Conservation (phyloP, 352 stramenopile species). For the Phytophthora europaea region DNA sequence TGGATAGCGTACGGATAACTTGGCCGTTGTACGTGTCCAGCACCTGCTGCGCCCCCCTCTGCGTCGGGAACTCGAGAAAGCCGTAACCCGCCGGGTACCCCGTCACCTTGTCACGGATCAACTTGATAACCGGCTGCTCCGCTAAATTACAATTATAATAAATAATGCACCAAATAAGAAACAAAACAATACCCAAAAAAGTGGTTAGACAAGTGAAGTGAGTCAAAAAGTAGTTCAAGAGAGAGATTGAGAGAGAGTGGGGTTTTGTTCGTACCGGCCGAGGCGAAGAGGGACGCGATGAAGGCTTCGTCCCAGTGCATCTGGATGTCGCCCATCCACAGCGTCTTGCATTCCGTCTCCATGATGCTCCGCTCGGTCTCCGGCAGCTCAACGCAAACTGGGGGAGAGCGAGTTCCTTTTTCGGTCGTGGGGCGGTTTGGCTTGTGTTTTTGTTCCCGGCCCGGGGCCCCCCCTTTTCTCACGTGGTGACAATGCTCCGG, state of each 20-base stretch:
- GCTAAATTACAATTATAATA: constrained; percentile 30
- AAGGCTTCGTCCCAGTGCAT: constrained; percentile 92
- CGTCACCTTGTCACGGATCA: constrained; percentile 93
- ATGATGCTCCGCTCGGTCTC: constrained; percentile 16
- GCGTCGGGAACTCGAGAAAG: constrained; percentile 92
- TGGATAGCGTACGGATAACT: constrained; percentile 76
- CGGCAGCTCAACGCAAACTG: background rate
- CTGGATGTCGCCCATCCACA: constrained; percentile 94
- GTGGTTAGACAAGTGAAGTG: background rate
- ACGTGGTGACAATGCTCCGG: constrained; percentile 31
- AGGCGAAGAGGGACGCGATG: constrained; percentile 86
- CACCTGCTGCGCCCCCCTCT: constrained; percentile 84
- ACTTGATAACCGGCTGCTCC: constrained; percentile 89
- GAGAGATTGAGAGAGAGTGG: no score
- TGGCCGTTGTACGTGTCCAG: constrained; percentile 90
- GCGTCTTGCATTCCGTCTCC: constrained; percentile 80
- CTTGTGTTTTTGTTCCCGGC: constrained; percentile 28
- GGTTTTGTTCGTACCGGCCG: constrained; percentile 51
- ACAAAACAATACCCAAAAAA: constrained; percentile 1
- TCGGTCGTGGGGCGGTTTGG: constrained; percentile 14
- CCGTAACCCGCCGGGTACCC: constrained; percentile 91
- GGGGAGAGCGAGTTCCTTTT: constrained; percentile 6
- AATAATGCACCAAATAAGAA: constrained; percentile 7
- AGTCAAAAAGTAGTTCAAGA: background rate
- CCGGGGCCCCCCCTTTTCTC: constrained; percentile 25